Base-by-base conservation (phyloP, 2,329 filamentous ascomycete species). In the Amesomyces nigricolor region DNA sequence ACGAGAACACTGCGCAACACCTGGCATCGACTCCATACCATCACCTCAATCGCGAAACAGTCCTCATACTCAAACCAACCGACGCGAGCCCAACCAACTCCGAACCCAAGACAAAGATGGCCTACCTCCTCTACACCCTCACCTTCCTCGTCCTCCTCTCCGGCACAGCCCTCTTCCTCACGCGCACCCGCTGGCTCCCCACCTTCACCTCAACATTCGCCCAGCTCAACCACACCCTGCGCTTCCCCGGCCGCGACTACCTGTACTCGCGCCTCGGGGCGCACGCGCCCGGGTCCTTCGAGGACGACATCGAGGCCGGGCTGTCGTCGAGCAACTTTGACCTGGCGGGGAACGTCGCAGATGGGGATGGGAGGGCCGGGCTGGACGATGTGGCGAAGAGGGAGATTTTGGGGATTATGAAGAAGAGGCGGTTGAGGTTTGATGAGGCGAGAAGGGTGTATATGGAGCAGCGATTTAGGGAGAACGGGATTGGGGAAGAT, bases 381-480 rank as follows among this genome's bases (percentile, higher is more conserved):
- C 78, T 99, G 16, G 91, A 97, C 68, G 84, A 87, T 62, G 76
- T 75, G 47, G 88, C 82, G 54, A 97, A 97, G 77, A 74, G 78
- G 39, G 89, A 95, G 71, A 85, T 99, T 42, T 80, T 91, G 65
- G 81, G 81, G 64, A 91, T 99, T 64, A 99, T 99, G 94, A 92
- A 90, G 80, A 85, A 80, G 69, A 80, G 85, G 61, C 80, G 85
- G 56, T 81, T 97, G 61, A 81, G 79, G 58, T 99, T 99, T 69
- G 92, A 99, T 72, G 90, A 96, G 74, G 94, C 92, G 39, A 81
- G 94, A 64, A 81, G 89, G 65, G 79, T 90, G 45, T 95, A 88
- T 69, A 94, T 91, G 73, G 88, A 96, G 74, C 83, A 88, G 65
- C 78, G 85, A 56, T 96, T 99, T 73, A 84, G 83, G 68, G 90